Evolutionary conservation across 805 yeast species (phyloP).

Genomic region (Cyberlindnera euphorbiiphila): DNA sequence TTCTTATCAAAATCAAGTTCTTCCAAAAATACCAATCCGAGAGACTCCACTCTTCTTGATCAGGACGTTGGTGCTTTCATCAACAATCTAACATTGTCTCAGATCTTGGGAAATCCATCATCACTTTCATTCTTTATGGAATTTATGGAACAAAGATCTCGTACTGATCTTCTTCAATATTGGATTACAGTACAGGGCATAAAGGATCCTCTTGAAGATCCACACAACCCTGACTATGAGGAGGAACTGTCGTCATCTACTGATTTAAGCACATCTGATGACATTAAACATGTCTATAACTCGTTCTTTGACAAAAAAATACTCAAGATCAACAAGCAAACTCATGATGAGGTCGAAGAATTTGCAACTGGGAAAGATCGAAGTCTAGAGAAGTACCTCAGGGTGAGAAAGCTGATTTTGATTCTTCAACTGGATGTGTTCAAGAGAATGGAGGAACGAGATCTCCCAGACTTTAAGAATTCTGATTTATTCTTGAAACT

Average conservation of each 20-base stretch:
- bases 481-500: conserved; percentile 54
- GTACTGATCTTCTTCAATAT: conserved; percentile 48
- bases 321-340: conserved; percentile 28
- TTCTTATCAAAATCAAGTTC: conserved; percentile 18
- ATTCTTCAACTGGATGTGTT: conserved; percentile 52
- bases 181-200: conserved; percentile 67
- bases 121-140: conserved; percentile 48
- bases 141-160: conserved; percentile 49
- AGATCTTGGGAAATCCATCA: conserved; percentile 45
- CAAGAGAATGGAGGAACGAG: conserved; percentile 45
- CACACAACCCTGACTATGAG: conserved; percentile 29
- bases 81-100: conserved; percentile 32
- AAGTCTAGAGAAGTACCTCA: conserved; percentile 34
- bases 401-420: conserved; percentile 59
- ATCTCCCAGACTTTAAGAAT: conserved; percentile 55
- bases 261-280: conserved; percentile 46
- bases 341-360: conserved; percentile 33
- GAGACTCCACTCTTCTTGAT: conserved; percentile 10
- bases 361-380: conserved; percentile 30
- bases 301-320: conserved; percentile 36
- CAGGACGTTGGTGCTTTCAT: conserved; percentile 26
- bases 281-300: conserved; percentile 46
- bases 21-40: background rate
- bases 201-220: conserved; percentile 63
- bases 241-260: conserved; percentile 29